Conservation (phyloP, 1,284 basidiomycete species). For the Pseudozyma flocculosa region DNA sequence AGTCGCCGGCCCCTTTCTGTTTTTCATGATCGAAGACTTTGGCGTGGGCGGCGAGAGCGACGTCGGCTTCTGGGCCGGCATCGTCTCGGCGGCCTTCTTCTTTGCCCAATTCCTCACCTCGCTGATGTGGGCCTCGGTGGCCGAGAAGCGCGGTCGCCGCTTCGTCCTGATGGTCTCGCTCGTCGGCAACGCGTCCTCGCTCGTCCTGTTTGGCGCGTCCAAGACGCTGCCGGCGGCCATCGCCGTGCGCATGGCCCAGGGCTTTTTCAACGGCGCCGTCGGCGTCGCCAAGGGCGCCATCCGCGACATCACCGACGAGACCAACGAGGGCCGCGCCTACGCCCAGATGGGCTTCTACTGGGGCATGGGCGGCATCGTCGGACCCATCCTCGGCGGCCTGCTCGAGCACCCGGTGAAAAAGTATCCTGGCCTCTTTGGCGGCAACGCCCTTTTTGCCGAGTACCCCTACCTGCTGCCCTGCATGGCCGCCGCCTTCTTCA, state of each 20-base stretch:
- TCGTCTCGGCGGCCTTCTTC: slow-evolving; percentile 57
- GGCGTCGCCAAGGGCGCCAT: slow-evolving; percentile 84
- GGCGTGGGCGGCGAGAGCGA: slow-evolving; percentile 51
- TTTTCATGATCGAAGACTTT: slow-evolving; percentile 56
- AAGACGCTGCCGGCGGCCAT: slow-evolving; percentile 68
- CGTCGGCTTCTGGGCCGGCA: slow-evolving; percentile 57
- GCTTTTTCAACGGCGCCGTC: slow-evolving; percentile 90
- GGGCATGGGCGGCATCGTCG: slow-evolving; percentile 82
- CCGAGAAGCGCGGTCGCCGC: slow-evolving; percentile 84
- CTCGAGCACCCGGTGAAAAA: slow-evolving; percentile 69
- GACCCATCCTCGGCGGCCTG: slow-evolving; percentile 72
- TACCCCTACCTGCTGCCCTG: slow-evolving; percentile 94
- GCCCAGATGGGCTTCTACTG: slow-evolving; percentile 92
- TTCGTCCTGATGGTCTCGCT: slow-evolving; percentile 82
- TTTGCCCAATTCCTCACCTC: slow-evolving; percentile 73
- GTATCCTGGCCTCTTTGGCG: slow-evolving; percentile 73
- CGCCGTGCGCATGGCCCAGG: slow-evolving; percentile 83
- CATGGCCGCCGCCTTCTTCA: slow-evolving; percentile 62
- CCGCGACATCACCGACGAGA: slow-evolving; percentile 80
- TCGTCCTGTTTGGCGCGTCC: slow-evolving; percentile 80
- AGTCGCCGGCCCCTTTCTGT: slow-evolving; percentile 56
- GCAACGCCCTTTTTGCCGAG: slow-evolving; percentile 67
- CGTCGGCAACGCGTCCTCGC: slow-evolving; percentile 76
- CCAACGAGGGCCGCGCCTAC: slow-evolving; percentile 90
- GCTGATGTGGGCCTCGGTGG: slow-evolving; percentile 86